Base-by-base conservation (phyloP, 2,329 filamentous ascomycete species). In the Cladosporium phlei region DNA sequence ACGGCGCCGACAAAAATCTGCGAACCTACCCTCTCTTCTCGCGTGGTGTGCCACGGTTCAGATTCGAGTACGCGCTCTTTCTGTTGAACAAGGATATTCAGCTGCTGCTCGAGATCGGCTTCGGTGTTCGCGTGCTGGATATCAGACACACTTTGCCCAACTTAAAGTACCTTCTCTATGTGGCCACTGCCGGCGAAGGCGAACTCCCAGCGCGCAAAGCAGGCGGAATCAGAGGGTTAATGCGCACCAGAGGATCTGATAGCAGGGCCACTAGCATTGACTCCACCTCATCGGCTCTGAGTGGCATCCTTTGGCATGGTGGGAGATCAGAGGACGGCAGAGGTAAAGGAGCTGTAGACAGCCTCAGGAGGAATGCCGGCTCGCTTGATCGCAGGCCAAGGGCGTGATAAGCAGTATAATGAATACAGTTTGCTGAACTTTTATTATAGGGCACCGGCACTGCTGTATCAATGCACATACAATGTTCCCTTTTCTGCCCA, bases 31-130 rank as follows among this genome's bases (percentile, higher is more conserved):
- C 93, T 0, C 76, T 98, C 0, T 90, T 90, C 66, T 67, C 86
- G 70, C 74, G 72, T 50, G 76, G 78, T 60, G 80, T 88, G 0
- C 62, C 63, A 5, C 81, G 89, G 35, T 97, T 91, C 70, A 83
- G 91, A 2, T 97, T 97, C 66, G 91, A 97, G 59, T 98, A 97
- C 64, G 93, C 77, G 9, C 93, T 95, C 62, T 98, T 97, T 59
- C 72, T 97, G n/a, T 76, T 98, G 11, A 97, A 97, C 70, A 96
- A 97, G 68, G 75, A 97, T 61, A 90, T 98, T 47, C 90, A 97
- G 56, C 73, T 82, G 38, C 63, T 85, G 9, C 71, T 80, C 57
- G 68, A 68, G 16, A 77, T 74, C 50, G 69, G 72, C 1, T 82
- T 89, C 54, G 85, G 85, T 0, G 71, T 96, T 10, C 82, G 84